A percentile compares a stretch with the other conserved stretches of the same genome.
Conservation (phyloP, 1,284 basidiomycete species). For the Cutaneotrichosporon dermatis region DNA sequence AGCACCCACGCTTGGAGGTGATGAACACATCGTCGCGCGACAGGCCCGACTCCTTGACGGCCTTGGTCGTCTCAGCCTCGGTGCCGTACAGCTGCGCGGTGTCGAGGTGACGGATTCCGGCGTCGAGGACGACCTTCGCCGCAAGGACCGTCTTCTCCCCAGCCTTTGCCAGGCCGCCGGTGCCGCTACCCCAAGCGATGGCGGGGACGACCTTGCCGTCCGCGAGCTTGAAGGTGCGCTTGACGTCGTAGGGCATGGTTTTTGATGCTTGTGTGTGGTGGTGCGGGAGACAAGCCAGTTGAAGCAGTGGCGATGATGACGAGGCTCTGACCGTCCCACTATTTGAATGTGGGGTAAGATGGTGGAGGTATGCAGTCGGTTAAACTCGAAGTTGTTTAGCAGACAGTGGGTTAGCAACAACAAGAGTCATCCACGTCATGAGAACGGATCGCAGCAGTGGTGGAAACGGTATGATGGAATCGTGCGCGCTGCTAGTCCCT, state of each 20-base stretch:
- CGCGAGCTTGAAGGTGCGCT: slow-evolving; percentile 29
- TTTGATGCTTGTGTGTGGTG: too few relatives aligned
- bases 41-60: slow-evolving; percentile 48
- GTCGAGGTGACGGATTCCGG: slow-evolving; percentile 44
- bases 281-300: too few relatives aligned
- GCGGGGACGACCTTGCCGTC: slow-evolving; percentile 39
- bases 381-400: too few relatives aligned
- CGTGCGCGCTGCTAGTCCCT: too few relatives aligned
- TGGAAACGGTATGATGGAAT: too few relatives aligned
- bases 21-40: slow-evolving; percentile 52
- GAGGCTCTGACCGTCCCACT: too few relatives aligned
- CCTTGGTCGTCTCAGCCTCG: slow-evolving; percentile 48
- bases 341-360: too few relatives aligned
- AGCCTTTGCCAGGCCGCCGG: slow-evolving; percentile 19
- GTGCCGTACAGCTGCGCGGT: slow-evolving; percentile 45
- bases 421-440: too few relatives aligned
- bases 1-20: slow-evolving; percentile 53
- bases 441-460: too few relatives aligned
- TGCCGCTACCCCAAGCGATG: slow-evolving; percentile 38
- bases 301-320: too few relatives aligned
- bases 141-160: slow-evolving; percentile 18
- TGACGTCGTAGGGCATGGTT: not conserved
- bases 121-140: slow-evolving; percentile 32
- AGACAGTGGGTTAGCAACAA: too few relatives aligned
- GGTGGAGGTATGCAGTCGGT: too few relatives aligned